Base-by-base conservation (phyloP, 164 flowering plant genomes). In the Aristolochia californica region DNA sequence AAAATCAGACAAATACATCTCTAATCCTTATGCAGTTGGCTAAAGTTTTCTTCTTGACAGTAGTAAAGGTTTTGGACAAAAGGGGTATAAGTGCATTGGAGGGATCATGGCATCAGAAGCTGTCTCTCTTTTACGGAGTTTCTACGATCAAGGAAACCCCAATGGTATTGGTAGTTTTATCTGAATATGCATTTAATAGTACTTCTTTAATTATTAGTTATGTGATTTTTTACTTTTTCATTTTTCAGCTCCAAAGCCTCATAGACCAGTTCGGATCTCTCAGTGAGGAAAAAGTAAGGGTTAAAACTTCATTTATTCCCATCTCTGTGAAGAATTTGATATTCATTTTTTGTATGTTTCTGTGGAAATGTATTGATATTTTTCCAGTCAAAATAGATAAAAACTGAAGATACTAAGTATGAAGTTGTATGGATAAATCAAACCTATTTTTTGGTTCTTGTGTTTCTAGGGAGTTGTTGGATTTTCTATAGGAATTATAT, bases 71-170 rank as follows among this genome's bases (percentile, higher is more conserved):
- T 53, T 64, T 28, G 45, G 43, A 54, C 59, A 67, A 43, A 81
- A 63, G 61, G 81, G 83, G 51, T 91, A 78, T 73, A 78, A 77
- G 58, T 81, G 96, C 57, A 79, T 62, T 48, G 95, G 93, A 65
- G 96, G 96, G 64, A 73, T 88, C 34, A 78, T 86, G 90, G 95
- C 91, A 61, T 61, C 80, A n/a, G 93, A 91, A 78, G 95, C 96
- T 38, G 71, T 88, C 38, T 66, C 81, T 69, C 87, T 91, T 48
- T 70, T 91, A 1, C 72, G 87, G 67, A 84, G 68, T 57, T 91
- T 91, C 72, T 86, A 91, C 68, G 98, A 91, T 50, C 90, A 83
- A 62, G 95, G 96, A 55, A 91, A 91, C 57, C 95, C 96, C 18
- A 88, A 84, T 69, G 95, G 88, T 83, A 68, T 23, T 56, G 12